A percentile compares a stretch with the other conserved stretches of the same genome.
phyloP scores from a whole-genome alignment of 352 stramenopile genomes.

The Phytopythium litorale region DNA sequence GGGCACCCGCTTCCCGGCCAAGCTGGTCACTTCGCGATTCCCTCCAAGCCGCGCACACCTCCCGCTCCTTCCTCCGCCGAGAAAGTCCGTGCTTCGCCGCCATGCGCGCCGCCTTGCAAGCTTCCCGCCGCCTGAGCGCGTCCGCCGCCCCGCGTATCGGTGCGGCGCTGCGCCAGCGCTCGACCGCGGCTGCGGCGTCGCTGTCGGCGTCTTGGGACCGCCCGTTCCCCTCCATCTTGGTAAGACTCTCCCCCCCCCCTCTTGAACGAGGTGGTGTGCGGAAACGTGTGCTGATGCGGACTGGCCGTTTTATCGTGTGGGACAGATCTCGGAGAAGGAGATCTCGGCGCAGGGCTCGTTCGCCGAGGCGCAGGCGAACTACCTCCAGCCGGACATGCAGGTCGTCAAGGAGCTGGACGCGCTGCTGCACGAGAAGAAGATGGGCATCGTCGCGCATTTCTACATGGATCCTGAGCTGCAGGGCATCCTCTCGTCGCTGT shows the following conservation, averaged over 20 bases:
- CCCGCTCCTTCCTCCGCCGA: not conserved
- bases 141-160: constrained; percentile 3
- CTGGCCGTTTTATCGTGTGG: not conserved
- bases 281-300: not conserved
- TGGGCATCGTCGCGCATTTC: constrained; percentile 97
- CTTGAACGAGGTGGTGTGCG: not conserved
- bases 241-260: constrained; percentile 19
- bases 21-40: constrained; percentile 12
- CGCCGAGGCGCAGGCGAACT: constrained; percentile 85
- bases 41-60: constrained; percentile 3
- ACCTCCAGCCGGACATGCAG: constrained; percentile 80
- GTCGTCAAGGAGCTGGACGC: constrained; percentile 86
- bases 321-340: constrained; percentile 67
- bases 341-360: constrained; percentile 85
- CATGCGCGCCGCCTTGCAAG: constrained; percentile 31
- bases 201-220: constrained; percentile 68
- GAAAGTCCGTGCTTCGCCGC: not conserved
- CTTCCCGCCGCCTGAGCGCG: constrained; percentile 23
- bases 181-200: constrained; percentile 35
- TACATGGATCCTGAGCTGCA: constrained; percentile 98
- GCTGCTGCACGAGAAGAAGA: constrained; percentile 89
- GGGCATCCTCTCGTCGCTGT: constrained; percentile 77
- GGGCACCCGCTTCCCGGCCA: not conserved
- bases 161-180: constrained; percentile 3
- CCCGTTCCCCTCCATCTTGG: constrained; percentile 75